A percentile compares a stretch with the other conserved stretches of the same genome.
Evolutionary conservation across 2,329 filamentous ascomycete genomes (phyloP).

Genomic region (Cercospora citrullina): DNA sequence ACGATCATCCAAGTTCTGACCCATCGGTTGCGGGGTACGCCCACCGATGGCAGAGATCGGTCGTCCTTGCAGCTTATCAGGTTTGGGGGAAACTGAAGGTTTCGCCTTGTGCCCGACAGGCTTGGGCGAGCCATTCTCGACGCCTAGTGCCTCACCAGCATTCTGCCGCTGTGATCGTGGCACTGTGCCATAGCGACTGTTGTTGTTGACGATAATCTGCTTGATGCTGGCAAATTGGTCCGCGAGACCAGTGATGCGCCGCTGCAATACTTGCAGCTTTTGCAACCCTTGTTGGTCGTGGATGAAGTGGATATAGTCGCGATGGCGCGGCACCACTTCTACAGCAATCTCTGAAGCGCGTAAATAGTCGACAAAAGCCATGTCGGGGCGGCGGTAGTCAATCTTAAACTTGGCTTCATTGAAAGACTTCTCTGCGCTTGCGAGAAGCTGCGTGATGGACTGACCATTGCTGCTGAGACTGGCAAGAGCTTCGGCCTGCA

Average conservation of each 20-base stretch:
- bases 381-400: constrained; percentile 66
- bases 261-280: constrained; percentile 49
- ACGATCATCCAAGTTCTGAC: constrained; percentile 47
- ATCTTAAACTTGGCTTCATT: constrained; percentile 58
- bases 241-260: constrained; percentile 34
- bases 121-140: not conserved
- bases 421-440: constrained; percentile 45
- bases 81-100: constrained; percentile 57
- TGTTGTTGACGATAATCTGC: constrained; percentile 54
- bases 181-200: constrained; percentile 55
- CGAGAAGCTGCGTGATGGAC: constrained; percentile 41
- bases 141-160: not conserved
- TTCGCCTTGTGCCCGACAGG: constrained; percentile 28
- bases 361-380: constrained; percentile 81
- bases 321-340: constrained; percentile 73
- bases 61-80: constrained; percentile 64
- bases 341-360: constrained; percentile 76
- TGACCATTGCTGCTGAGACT: constrained; percentile 32
- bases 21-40: constrained; percentile 38
- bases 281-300: constrained; percentile 44
- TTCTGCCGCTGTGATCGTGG: constrained; percentile 22
- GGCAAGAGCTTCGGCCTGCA: constrained; percentile 43
- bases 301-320: constrained; percentile 67
- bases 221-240: constrained; percentile 51
- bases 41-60: constrained; percentile 46